Percentiles rank a stretch among this genome's conserved stretches.
These are phyloP conservation scores for Prunus mongolica DNA, from an alignment of 306 rosid genomes.

Conservation along the genomic window DNA sequence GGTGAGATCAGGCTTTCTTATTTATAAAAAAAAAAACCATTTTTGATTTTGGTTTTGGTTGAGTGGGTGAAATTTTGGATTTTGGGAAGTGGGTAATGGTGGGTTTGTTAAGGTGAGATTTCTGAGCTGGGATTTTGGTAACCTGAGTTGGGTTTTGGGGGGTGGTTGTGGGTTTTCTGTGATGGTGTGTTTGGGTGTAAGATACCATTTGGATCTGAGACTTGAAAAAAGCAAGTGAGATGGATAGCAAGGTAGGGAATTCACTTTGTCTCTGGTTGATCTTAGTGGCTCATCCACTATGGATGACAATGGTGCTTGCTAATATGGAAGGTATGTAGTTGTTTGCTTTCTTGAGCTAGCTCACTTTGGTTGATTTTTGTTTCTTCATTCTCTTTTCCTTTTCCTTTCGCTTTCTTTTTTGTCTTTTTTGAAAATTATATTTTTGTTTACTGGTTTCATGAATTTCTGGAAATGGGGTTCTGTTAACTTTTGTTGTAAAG, in stretches of 20 bases:
- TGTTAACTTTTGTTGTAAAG: not conserved
- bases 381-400: not conserved
- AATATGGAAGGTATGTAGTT: conserved; percentile 80
- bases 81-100: conserved; percentile 32
- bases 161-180: conserved; percentile 19
- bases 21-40: too few relatives aligned
- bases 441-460: conserved; percentile 9
- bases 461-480: conserved; percentile 13
- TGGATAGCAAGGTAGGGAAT: conserved; percentile 59
- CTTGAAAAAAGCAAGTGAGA: conserved; percentile 34
- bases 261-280: conserved; percentile 47
- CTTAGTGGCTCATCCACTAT: conserved; percentile 58
- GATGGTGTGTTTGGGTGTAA: conserved; percentile 47
- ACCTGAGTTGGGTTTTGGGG: conserved; percentile 8
- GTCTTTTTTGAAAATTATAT: not conserved
- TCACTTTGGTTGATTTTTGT: not conserved
- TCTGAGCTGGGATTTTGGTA: conserved; percentile 39
- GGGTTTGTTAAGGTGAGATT: conserved; percentile 40
- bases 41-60: conserved; percentile 19
- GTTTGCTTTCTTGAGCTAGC: not conserved
- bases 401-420: not conserved
- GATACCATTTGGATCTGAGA: conserved; percentile 79
- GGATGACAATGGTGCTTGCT: conserved; percentile 60
- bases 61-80: conserved; percentile 17
- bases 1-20: conserved; percentile 58